Conservation (phyloP, 164 flowering plant genomes). For the Stephania cephalantha region DNA sequence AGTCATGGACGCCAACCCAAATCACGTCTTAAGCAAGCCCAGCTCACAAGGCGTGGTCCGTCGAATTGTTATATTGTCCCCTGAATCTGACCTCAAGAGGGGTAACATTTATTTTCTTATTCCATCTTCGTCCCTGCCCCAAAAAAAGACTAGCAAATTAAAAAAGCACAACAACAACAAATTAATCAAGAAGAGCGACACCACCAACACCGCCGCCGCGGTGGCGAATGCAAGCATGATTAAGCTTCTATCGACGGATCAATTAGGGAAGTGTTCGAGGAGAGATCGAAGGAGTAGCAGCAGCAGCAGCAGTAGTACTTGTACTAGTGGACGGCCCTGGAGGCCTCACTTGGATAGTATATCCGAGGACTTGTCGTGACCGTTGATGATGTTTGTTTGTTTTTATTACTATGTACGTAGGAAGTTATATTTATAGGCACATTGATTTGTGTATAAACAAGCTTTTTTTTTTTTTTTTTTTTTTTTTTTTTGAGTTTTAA, state of each 20-base stretch:
- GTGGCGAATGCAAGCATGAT: slow-evolving; percentile 8
- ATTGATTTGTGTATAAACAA: slow-evolving; percentile 5
- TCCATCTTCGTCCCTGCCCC: slow-evolving; percentile 55
- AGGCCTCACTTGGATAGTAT: slow-evolving; percentile 72
- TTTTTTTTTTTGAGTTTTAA: not conserved
- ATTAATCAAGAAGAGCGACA: slow-evolving; percentile 3
- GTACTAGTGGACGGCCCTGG: slow-evolving; percentile 46
- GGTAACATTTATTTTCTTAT: slow-evolving; percentile 81
- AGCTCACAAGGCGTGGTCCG: slow-evolving; percentile 55
- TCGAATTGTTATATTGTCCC: slow-evolving; percentile 55
- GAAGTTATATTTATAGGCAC: not conserved
- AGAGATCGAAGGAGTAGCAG: slow-evolving; percentile 36
- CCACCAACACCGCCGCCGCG: not conserved
- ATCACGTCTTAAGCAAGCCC: slow-evolving; percentile 67
- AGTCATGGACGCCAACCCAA: slow-evolving; percentile 59
- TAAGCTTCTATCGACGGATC: slow-evolving; percentile 19
- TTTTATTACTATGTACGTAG: not conserved
- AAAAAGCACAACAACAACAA: slow-evolving; percentile 11
- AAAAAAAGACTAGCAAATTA: slow-evolving; percentile 16
- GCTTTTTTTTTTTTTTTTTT: not conserved
- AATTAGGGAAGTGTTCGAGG: slow-evolving; percentile 20
- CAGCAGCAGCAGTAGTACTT: no score
- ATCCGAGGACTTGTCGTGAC: slow-evolving; percentile 40
- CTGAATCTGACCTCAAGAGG: slow-evolving; percentile 67
- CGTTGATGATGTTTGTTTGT: slow-evolving; percentile 1